A percentile compares a stretch with the other conserved stretches of the same genome.
phyloP scores from a whole-genome alignment of 2,329 filamentous ascomycete species.

The Venturia pyrina region DNA sequence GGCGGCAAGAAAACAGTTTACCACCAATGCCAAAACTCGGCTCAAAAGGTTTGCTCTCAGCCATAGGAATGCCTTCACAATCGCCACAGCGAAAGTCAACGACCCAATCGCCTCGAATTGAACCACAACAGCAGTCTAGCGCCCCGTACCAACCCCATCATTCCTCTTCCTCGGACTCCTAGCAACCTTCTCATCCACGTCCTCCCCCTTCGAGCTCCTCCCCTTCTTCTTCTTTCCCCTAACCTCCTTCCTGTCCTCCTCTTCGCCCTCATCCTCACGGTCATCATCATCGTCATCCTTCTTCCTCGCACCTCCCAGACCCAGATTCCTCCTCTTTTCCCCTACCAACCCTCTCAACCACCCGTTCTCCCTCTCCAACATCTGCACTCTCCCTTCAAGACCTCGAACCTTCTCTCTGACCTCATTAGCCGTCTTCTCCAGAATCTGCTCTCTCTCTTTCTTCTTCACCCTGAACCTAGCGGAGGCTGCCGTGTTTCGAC shows the following conservation, averaged over 20 bases:
- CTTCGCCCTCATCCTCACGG: not conserved
- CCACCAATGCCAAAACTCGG: no score
- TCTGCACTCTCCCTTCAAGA: slow-evolving; percentile 36
- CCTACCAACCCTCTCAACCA: slow-evolving; percentile 43
- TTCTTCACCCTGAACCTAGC: slow-evolving; percentile 45
- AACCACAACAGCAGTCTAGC: not conserved
- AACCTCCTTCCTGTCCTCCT: not conserved
- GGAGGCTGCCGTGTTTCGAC: slow-evolving; percentile 41
- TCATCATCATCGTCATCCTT: not conserved
- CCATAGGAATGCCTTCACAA: no score
- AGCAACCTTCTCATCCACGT: not conserved
- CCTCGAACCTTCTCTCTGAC: slow-evolving; percentile 37
- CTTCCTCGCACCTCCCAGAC: not conserved
- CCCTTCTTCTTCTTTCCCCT: not conserved
- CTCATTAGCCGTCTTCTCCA: slow-evolving; percentile 42
- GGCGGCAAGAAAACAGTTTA: no score
- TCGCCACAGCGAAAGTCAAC: no score
- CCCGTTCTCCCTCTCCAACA: slow-evolving; percentile 43
- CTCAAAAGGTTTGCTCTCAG: no score
- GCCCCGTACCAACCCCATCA: slow-evolving; percentile 8
- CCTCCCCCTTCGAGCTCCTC: not conserved
- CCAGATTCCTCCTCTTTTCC: slow-evolving; percentile 22
- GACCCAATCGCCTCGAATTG: no score
- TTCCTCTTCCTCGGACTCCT: slow-evolving; percentile 10
- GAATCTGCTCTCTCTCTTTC: slow-evolving; percentile 43